Evolutionary conservation across 352 stramenopile species (phyloP), one percentile per base, ranked within the genome.

Genomic region (Pythium graminicola): DNA sequence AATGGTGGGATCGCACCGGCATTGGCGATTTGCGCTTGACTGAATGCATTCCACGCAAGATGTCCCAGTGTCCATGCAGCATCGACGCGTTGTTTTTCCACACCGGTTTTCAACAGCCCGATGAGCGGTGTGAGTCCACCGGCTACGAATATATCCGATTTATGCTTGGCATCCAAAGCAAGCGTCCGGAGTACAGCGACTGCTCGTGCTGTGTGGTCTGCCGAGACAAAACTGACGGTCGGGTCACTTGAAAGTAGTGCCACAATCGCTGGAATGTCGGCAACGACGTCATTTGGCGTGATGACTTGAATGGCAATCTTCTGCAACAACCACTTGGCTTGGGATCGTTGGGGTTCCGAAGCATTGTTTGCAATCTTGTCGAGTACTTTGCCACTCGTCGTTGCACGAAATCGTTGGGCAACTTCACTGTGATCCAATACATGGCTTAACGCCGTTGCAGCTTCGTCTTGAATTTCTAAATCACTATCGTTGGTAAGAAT

Each of bases 41-140:
- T 63, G 35, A 63, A 57, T 16, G 55, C 55, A 26, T 63, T 63
- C 47, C 55, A 57, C 23, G 55, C 55, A 24, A 63, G 33, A 17
- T 63, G 47, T 0, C 55, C 55, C 6, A 63, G 48, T 4, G 55
- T 63, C 55, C 55, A 63, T n/a, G 55, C 55, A 5, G 55, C 55
- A 44, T 63, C 32, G 10, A 57, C 55, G 24, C 42, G 39, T 35
- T 57, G 32, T 26, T 46, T 53, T 26, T 57, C 48, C 8, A 17
- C 17, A 10, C 47, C 47, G 27, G 17, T 10, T 20, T 47, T 5
- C 19, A 63, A 41, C 19, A 63, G 33, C 3, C 13, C 16, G 6
- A 63, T 57, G n/a, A 63, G n/a, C 41, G 55, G 55, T 2, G 17
- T 11, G n/a, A 63, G 26, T 4, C 47, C 55, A 26, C 55, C 55